Evolutionary conservation across 1,284 basidiomycete genomes (phyloP).

Genomic region (Leccinum huronense): DNA sequence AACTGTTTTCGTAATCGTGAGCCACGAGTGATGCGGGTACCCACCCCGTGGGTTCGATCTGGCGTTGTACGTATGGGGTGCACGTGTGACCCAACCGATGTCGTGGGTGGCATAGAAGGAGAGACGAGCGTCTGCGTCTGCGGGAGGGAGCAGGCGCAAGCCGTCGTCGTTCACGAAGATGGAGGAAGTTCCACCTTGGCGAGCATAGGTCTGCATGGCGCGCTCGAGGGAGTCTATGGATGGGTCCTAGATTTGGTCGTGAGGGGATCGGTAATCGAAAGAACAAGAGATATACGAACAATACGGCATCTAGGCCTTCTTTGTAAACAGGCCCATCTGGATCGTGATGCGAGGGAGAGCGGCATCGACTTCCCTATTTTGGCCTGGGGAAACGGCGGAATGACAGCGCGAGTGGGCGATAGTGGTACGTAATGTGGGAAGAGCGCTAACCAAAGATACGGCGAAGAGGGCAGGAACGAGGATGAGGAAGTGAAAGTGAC

Average conservation of each 20-base stretch:
- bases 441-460: constrained; percentile 60
- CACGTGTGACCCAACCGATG: constrained; percentile 82
- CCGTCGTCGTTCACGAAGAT: constrained; percentile 83
- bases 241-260: constrained; percentile 49
- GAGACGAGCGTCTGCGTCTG: constrained; percentile 62
- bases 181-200: constrained; percentile 75
- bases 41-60: constrained; percentile 35
- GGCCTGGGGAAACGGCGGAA: constrained; percentile 58
- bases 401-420: constrained; percentile 75
- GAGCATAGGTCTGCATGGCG: constrained; percentile 84
- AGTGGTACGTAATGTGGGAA: constrained; percentile 25
- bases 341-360: constrained; percentile 72
- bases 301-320: constrained; percentile 65
- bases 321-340: constrained; percentile 78
- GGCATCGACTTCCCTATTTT: constrained; percentile 59
- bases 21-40: background rate
- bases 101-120: constrained; percentile 78
- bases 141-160: constrained; percentile 57
- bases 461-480: constrained; percentile 71
- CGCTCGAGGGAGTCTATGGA: constrained; percentile 81
- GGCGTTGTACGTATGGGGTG: constrained; percentile 55
- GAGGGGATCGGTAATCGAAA: constrained; percentile 4
- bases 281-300: constrained; percentile 45
- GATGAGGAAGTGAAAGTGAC: constrained; percentile 62
- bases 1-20: background rate